Base-by-base conservation (phyloP, 192 early-diverging fungal species). In the Lobosporangium transversale region DNA sequence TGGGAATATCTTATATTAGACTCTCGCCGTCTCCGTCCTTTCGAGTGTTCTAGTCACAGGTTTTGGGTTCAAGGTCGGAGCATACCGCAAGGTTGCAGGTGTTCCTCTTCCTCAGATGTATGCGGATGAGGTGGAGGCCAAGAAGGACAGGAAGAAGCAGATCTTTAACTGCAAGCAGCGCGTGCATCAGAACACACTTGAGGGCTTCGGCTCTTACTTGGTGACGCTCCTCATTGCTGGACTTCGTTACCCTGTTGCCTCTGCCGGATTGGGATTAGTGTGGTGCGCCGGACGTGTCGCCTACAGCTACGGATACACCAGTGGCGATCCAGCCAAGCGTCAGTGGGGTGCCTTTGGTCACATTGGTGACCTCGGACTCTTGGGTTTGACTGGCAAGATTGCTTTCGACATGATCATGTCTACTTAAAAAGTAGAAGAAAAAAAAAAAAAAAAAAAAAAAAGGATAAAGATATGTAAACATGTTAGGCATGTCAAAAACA, bases 101-200 rank as follows among this genome's bases (percentile, higher is more conserved):
- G 87, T 92, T 20, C 83, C 86, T 30, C 91, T 91, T 69, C 92
- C 92, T 33, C 79, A 83, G 84, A 84, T 83, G 53, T 90, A 92
- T 52, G 89, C 83, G 45, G 82, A 83, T 9, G 80, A 70, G n/a
- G 49, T 53, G n/a, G 91, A 89, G 53, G 85, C 85, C 32, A 82
- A 88, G 45, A 80, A 86, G 68, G 86, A 89, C 68, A 69, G 71
- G 37, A 87, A 85, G 64, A 91, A 91, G 74, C 62, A 83, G 62
- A 48, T 87, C 29, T 92, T 92, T 83, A 93, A 93, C 86, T 93
- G 92, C 70, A 68, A 81, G 64, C 87, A 88, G 63, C 83, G 87
- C 45, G 81, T 79, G 31, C 87, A 88, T 79, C 87, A 92, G 57
- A 92, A 92, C 85, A 86, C 85, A 18, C 75, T 92, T 9, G 92